Percentiles rank a stretch among this genome's conserved stretches.
These are phyloP conservation scores for Achaetomiella virescens DNA, from an alignment of 495 filamentous ascomycete genomes.

Conservation along the genomic window DNA sequence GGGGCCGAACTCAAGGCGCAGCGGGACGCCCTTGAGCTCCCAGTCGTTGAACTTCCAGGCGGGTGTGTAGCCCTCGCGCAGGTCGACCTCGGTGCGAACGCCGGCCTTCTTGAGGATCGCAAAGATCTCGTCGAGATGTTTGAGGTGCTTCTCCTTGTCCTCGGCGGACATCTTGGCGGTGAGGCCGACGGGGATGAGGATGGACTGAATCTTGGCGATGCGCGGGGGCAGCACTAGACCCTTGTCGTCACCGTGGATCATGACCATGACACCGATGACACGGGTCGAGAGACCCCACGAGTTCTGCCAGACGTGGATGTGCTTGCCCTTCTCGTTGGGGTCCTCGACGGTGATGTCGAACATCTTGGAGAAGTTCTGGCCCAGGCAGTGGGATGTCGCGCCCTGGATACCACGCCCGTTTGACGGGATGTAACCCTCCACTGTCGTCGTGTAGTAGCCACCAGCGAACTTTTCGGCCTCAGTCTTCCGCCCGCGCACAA, in stretches of 20 bases:
- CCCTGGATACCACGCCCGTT: conserved; percentile 96
- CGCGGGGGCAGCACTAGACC: conserved; percentile 87
- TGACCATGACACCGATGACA: conserved; percentile 94
- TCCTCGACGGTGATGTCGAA: conserved; percentile 96
- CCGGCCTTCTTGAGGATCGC: conserved; percentile 57
- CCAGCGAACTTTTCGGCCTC: conserved; percentile 97
- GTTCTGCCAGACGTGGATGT: conserved; percentile 92
- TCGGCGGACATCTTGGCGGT: conserved; percentile 77
- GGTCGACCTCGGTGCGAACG: conserved; percentile 67
- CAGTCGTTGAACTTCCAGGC: conserved; percentile 98
- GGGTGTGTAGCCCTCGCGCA: conserved; percentile 79
- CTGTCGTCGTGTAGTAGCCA: conserved; percentile 88
- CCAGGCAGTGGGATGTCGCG: conserved; percentile 86
- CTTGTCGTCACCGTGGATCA: conserved; percentile 93
- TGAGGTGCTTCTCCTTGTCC: conserved; percentile 63
- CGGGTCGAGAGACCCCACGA: conserved; percentile 96
- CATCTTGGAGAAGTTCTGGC: conserved; percentile 98
- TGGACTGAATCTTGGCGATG: conserved; percentile 74
- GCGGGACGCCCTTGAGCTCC: conserved; percentile 89
- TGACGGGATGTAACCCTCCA: conserved; percentile 89
- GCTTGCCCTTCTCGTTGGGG: conserved; percentile 50
- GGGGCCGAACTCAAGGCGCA: conserved; percentile 91
- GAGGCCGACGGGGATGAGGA: conserved; percentile 91
- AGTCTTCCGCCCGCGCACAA: conserved; percentile 77
- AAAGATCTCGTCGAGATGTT: conserved; percentile 62